Evolutionary conservation across 768 basidiomycete species (phyloP).

Genomic region (Sporobolomyces roseus): DNA sequence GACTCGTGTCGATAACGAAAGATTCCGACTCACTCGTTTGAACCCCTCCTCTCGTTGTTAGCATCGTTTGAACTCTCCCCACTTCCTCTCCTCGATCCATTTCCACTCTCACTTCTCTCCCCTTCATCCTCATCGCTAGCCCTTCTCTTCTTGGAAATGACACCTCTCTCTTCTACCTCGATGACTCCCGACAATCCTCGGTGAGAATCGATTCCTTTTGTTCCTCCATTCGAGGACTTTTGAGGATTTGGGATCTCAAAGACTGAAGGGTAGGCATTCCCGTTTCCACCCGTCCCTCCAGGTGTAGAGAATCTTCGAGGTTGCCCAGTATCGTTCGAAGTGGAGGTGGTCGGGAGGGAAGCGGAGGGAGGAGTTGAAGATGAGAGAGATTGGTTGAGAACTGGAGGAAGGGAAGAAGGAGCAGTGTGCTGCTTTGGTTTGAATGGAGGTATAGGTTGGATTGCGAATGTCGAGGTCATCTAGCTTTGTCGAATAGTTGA

Average conservation of each 20-base stretch:
- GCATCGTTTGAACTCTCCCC: too few relatives aligned
- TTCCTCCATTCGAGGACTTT: not conserved
- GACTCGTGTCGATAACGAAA: not conserved
- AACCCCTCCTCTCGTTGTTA: not conserved
- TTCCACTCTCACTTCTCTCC: not conserved
- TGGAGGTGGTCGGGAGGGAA: too few relatives aligned
- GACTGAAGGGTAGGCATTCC: not conserved
- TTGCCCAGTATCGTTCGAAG: not conserved
- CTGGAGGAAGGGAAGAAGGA: not conserved
- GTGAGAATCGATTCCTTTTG: too few relatives aligned
- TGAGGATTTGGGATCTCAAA: conserved; percentile 12
- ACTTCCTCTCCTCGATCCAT: not conserved
- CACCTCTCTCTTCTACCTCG: not conserved
- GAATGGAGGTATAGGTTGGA: conserved; percentile 7
- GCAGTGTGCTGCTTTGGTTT: not conserved
- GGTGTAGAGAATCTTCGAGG: not conserved
- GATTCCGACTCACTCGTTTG: conserved; percentile 1
- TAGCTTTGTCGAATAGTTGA: not conserved
- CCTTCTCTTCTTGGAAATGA: not conserved
- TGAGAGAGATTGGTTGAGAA: not conserved
- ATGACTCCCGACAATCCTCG: not conserved
- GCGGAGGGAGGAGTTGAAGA: not conserved
- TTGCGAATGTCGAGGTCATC: not conserved
- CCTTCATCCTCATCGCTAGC: conserved; percentile 1
- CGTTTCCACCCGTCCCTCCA: not conserved